A percentile compares a stretch with the other conserved stretches of the same genome.
Conservation (phyloP, 257 asterid species). For the Linaria vulgaris region DNA sequence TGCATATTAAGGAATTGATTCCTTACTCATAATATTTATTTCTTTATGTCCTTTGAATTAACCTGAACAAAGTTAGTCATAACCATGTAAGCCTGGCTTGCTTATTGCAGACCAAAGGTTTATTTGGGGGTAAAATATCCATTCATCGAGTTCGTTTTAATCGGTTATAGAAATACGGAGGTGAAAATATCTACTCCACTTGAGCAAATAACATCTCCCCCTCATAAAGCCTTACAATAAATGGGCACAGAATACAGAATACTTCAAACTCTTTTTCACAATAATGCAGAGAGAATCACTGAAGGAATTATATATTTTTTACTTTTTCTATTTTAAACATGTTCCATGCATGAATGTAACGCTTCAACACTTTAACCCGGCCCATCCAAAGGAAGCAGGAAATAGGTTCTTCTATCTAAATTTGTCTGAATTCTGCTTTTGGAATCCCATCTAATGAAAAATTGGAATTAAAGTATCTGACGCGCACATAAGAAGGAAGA, state of each 20-base stretch:
- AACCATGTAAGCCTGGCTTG: constrained; percentile 38
- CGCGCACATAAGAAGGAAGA: background rate
- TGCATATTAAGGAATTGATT: constrained; percentile 49
- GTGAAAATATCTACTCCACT: constrained; percentile 27
- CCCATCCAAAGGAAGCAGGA: constrained; percentile 24
- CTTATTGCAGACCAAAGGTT: constrained; percentile 4
- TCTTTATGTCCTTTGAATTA: background rate
- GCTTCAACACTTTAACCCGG: constrained; percentile 28
- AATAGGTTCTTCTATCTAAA: constrained; percentile 23
- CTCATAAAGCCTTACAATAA: constrained; percentile 46
- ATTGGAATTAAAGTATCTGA: constrained; percentile 27
- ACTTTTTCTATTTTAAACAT: constrained; percentile 16
- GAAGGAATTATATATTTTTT: too few relatives aligned
- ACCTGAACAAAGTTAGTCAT: constrained; percentile 31
- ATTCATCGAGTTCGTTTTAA: background rate
- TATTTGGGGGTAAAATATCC: background rate
- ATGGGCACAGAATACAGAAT: constrained; percentile 59
- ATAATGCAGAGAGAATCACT: constrained; percentile 54
- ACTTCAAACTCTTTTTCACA: constrained; percentile 31
- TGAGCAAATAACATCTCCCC: constrained; percentile 45
- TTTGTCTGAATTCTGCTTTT: constrained; percentile 34
- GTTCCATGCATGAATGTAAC: constrained; percentile 29
- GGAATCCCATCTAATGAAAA: constrained; percentile 31
- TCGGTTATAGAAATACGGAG: background rate
- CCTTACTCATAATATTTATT: constrained; percentile 28